Evolutionary conservation across 495 filamentous ascomycete genomes (phyloP).

Genomic region (Penicillium salamii): DNA sequence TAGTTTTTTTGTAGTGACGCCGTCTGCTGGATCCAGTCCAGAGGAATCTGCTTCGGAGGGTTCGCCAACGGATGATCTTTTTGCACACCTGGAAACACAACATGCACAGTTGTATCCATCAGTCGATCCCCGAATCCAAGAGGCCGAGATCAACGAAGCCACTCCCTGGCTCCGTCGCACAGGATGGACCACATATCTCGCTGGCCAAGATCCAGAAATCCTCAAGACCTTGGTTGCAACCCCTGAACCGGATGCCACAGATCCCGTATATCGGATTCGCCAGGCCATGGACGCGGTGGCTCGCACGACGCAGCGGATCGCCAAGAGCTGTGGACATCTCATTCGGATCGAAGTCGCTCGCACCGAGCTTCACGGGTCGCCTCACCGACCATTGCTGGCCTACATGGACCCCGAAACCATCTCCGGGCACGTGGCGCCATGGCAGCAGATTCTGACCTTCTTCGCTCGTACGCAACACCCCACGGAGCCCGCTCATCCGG

Average conservation of each 20-base stretch:
- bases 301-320: slow-evolving; percentile 5
- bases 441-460: slow-evolving; percentile 14
- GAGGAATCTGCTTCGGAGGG: too few relatives aligned
- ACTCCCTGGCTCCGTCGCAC: slow-evolving; percentile 12
- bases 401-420: slow-evolving; percentile 11
- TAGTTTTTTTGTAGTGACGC: too few relatives aligned
- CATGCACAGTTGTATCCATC: too few relatives aligned
- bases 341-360: slow-evolving; percentile 3
- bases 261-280: neutral
- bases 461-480: slow-evolving; percentile 10
- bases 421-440: slow-evolving; percentile 7
- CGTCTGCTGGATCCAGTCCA: too few relatives aligned
- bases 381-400: slow-evolving; percentile 3
- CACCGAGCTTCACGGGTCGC: neutral
- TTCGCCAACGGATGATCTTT: too few relatives aligned
- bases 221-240: neutral
- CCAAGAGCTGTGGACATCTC: neutral
- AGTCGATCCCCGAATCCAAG: neutral
- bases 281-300: slow-evolving; percentile 6
- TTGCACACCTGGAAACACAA: neutral
- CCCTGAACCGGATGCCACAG: neutral
- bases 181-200: slow-evolving; percentile 5
- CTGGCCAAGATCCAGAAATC: neutral
- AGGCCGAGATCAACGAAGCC: neutral
- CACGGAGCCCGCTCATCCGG: slow-evolving; percentile 5